Evolutionary conservation across 2,329 filamentous ascomycete genomes (phyloP).

Genomic region (Paraphoma sp.): DNA sequence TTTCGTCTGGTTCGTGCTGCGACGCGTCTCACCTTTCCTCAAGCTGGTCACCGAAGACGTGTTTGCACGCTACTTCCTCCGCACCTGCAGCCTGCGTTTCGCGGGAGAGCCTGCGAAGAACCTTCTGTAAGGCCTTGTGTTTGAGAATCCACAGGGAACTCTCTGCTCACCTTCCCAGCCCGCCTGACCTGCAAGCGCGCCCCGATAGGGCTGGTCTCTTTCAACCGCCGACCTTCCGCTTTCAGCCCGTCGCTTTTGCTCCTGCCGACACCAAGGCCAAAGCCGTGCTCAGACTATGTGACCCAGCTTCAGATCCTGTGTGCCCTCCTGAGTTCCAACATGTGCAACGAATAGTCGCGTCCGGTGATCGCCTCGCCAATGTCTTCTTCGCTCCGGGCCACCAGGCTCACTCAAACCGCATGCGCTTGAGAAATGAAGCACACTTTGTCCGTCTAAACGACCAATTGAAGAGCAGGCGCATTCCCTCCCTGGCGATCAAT

Average conservation of each 20-base stretch:
- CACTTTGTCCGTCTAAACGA: constrained; percentile 24
- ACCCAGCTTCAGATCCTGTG: constrained; percentile 9
- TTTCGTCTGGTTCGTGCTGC: constrained; percentile 29
- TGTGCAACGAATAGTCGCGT: constrained; percentile 3
- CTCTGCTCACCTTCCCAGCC: constrained; percentile 11
- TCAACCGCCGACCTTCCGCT: constrained; percentile 20
- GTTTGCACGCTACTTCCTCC: constrained; percentile 19
- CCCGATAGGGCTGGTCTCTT: background rate
- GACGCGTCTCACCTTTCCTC: constrained; percentile 20
- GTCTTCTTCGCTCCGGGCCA: constrained; percentile 17
- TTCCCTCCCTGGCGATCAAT: constrained; percentile 20
- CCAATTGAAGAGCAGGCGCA: constrained; percentile 19
- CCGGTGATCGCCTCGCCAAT: constrained; percentile 12
- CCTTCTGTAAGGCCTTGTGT: constrained; percentile 21
- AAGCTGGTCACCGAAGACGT: constrained; percentile 21
- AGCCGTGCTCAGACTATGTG: constrained; percentile 20
- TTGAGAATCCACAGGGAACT: constrained; percentile 9
- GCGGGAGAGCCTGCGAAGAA: constrained; percentile 18
- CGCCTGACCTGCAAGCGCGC: constrained; percentile 6
- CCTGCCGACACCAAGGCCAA: constrained; percentile 21
- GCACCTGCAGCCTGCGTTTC: constrained; percentile 24
- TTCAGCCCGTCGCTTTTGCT: constrained; percentile 21
- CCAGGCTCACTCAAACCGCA: constrained; percentile 10
- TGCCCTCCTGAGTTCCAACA: constrained; percentile 5
- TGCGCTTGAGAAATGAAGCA: constrained; percentile 9